Percentiles rank a stretch among this genome's conserved stretches.
These are phyloP conservation scores for Leccinum sublutescens DNA, from an alignment of 768 basidiomycete genomes.

Conservation along the genomic window DNA sequence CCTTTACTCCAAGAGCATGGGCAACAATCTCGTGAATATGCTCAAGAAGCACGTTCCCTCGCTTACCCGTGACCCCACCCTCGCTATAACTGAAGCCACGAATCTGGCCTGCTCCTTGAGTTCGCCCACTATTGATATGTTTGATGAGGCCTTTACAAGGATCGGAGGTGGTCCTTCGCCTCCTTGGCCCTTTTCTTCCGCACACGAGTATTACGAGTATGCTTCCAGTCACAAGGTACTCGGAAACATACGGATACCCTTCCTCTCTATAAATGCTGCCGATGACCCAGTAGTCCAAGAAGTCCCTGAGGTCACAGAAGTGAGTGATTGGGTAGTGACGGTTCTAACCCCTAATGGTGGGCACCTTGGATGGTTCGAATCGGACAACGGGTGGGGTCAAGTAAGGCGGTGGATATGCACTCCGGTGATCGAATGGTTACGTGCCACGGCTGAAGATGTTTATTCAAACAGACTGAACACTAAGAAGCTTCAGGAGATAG, in stretches of 20 bases:
- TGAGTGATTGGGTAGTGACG: constrained; percentile 55
- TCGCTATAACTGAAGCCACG: constrained; percentile 49
- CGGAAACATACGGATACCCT: constrained; percentile 62
- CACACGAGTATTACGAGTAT: constrained; percentile 47
- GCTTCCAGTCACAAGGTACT: constrained; percentile 63
- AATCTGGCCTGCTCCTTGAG: constrained; percentile 45
- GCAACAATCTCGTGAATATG: constrained; percentile 62
- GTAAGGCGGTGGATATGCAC: constrained; percentile 60
- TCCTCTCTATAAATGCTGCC: constrained; percentile 69
- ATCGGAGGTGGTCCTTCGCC: constrained; percentile 68
- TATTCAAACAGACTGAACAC: constrained; percentile 35
- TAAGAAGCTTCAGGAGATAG: constrained; percentile 43
- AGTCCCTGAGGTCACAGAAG: constrained; percentile 55
- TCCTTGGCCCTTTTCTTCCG: constrained; percentile 46
- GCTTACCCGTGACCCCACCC: constrained; percentile 51
- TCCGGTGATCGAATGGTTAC: constrained; percentile 73
- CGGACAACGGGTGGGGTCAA: constrained; percentile 34
- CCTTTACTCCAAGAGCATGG: constrained; percentile 80
- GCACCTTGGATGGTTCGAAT: constrained; percentile 83
- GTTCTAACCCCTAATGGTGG: constrained; percentile 65
- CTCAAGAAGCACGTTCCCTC: constrained; percentile 49
- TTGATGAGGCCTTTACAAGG: constrained; percentile 65
- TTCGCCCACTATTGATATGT: constrained; percentile 52
- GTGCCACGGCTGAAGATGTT: constrained; percentile 53
- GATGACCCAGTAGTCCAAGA: constrained; percentile 76